phyloP scores from a whole-genome alignment of 768 basidiomycete species.

The Mycena olivaceomarginata region DNA sequence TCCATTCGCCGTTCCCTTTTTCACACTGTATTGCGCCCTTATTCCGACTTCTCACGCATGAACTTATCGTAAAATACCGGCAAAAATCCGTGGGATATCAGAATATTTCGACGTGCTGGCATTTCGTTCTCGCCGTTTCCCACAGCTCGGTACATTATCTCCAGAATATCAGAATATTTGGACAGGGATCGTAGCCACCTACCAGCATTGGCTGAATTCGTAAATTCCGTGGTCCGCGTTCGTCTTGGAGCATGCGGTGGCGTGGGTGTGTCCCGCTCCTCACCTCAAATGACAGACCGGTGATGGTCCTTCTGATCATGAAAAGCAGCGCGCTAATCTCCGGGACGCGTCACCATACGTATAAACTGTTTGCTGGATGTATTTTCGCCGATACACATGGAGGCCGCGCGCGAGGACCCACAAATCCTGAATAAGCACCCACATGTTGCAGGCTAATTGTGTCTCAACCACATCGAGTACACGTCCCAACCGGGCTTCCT shows the following conservation, averaged over 20 bases:
- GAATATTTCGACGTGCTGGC: neutral
- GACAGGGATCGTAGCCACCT: neutral
- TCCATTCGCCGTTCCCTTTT: neutral
- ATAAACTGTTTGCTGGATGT: neutral
- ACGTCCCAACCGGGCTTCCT: too few species aligned
- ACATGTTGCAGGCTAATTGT: too few species aligned
- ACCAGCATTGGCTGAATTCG: neutral
- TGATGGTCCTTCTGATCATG: conserved; percentile 3
- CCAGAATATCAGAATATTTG: conserved; percentile 12
- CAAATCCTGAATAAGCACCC: neutral
- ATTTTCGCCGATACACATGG: neutral
- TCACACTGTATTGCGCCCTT: neutral
- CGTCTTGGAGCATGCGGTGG: conserved; percentile 14
- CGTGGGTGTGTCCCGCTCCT: conserved; percentile 14
- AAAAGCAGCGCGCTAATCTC: neutral
- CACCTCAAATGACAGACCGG: neutral
- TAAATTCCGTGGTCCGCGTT: neutral
- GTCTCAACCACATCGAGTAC: too few species aligned
- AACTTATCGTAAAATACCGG: neutral
- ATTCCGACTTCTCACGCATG: neutral
- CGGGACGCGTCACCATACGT: neutral
- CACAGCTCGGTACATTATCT: neutral
- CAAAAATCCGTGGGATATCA: neutral
- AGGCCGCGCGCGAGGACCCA: neutral
- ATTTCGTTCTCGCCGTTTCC: neutral